These are phyloP conservation scores for Hirschfeldia incana DNA, from an alignment of 345 rosid genomes.

Conservation along the genomic window DNA sequence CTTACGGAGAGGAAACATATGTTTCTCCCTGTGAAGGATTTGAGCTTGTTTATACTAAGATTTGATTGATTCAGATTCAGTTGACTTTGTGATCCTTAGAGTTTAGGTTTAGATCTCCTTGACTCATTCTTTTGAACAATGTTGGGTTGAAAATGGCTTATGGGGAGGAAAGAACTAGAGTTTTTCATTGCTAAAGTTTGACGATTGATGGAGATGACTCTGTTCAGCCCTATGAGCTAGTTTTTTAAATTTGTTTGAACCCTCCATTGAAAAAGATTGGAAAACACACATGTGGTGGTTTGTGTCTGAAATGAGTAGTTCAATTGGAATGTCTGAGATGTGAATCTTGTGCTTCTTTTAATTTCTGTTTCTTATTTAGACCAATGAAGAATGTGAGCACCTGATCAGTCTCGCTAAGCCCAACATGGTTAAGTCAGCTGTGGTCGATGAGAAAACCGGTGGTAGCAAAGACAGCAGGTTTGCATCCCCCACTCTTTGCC, in stretches of 20 bases:
- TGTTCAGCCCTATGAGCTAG: neutral
- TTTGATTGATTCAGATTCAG: too few relatives aligned
- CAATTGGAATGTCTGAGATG: constrained; percentile 2
- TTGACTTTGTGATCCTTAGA: too few relatives aligned
- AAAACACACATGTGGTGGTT: neutral
- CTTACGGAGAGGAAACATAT: too few relatives aligned
- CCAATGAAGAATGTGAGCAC: constrained; percentile 78
- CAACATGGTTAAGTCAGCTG: constrained; percentile 82
- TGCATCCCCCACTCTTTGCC: neutral
- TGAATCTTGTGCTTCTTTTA: neutral
- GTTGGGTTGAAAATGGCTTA: too few relatives aligned
- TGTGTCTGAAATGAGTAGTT: neutral
- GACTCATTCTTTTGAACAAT: too few relatives aligned
- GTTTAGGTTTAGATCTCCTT: too few relatives aligned
- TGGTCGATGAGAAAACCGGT: constrained; percentile 85
- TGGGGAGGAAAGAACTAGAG: too few relatives aligned
- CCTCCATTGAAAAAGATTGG: neutral
- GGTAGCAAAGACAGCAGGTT: constrained; percentile 92
- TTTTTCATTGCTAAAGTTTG: neutral
- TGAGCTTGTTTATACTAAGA: too few relatives aligned
- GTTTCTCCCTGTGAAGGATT: too few relatives aligned
- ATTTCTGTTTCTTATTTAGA: constrained; percentile 44
- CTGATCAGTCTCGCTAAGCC: constrained; percentile 78
- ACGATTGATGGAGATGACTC: neutral
- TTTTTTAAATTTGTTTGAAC: neutral